phyloP scores from a whole-genome alignment of 106 monocot species.

The Dioscorea alata region DNA sequence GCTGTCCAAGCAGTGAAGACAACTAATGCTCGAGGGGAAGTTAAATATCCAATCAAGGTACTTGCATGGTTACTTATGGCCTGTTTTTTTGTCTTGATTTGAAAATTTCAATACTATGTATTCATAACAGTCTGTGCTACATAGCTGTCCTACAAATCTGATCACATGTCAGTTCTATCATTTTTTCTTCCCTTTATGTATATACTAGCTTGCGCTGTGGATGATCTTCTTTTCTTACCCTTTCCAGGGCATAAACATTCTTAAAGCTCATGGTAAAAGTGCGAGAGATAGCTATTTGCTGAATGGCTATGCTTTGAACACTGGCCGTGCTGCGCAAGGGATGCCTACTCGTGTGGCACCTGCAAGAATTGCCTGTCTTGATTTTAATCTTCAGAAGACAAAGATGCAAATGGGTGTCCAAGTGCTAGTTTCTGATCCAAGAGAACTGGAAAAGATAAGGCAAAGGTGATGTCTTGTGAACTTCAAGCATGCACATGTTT shows the following conservation, averaged over 20 bases:
- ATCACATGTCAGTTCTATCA: background rate
- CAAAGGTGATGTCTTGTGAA: slow-evolving; percentile 46
- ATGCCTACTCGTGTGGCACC: slow-evolving; percentile 91
- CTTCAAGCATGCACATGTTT: background rate
- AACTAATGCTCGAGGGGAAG: slow-evolving; percentile 83
- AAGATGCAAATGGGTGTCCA: slow-evolving; percentile 99
- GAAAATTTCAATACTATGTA: background rate
- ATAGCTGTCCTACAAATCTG: background rate
- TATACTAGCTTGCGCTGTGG: background rate
- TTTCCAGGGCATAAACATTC: slow-evolving; percentile 83
- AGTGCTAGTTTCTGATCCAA: slow-evolving; percentile 86
- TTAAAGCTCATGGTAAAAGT: slow-evolving; percentile 99
- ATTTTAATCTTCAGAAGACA: slow-evolving; percentile 98
- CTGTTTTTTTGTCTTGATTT: background rate
- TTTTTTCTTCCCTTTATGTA: background rate
- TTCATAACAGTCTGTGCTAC: background rate
- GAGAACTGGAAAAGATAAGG: slow-evolving; percentile 98
- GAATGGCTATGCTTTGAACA: slow-evolving; percentile 97
- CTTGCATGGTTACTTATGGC: background rate
- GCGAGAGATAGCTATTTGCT: slow-evolving; percentile 90
- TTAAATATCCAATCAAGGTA: slow-evolving; percentile 98
- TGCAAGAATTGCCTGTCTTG: slow-evolving; percentile 95
- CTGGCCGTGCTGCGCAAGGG: slow-evolving; percentile 95
- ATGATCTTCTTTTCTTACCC: background rate
- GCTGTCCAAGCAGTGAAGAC: slow-evolving; percentile 92